A percentile compares a stretch with the other conserved stretches of the same genome.
phyloP scores from a whole-genome alignment of 306 rosid species.

The Gleditsia sinensis region DNA sequence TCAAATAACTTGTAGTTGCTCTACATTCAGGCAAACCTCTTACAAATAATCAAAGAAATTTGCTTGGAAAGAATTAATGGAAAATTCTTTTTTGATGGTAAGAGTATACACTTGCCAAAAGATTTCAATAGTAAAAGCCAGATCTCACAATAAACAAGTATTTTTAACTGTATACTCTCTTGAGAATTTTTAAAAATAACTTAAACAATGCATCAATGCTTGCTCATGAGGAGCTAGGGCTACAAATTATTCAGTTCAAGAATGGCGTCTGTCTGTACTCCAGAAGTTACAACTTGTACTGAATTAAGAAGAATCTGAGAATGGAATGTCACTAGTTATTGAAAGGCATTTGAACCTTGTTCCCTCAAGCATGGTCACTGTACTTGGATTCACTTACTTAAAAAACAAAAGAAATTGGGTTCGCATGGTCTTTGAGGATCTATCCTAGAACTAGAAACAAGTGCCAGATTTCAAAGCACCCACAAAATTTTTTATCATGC shows the following conservation, averaged over 20 bases:
- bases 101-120: neutral
- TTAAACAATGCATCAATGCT: neutral
- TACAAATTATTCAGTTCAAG: neutral
- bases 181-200: neutral
- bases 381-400: neutral
- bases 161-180: neutral
- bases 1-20: neutral
- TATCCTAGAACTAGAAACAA: neutral
- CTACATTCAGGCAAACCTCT: neutral
- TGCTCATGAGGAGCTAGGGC: neutral
- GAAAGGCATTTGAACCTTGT: neutral
- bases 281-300: neutral
- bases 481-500: neutral
- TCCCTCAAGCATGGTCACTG: neutral
- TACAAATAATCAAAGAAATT: neutral
- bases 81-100: neutral
- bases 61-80: neutral
- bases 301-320: neutral
- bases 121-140: neutral
- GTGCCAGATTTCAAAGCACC: neutral
- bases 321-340: neutral
- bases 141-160: neutral
- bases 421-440: neutral
- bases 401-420: neutral
- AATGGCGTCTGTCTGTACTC: neutral